Evolutionary conservation across 805 yeast genomes (phyloP), one percentile per base, ranked within the genome.

Genomic region (Osmozyma mogii): DNA sequence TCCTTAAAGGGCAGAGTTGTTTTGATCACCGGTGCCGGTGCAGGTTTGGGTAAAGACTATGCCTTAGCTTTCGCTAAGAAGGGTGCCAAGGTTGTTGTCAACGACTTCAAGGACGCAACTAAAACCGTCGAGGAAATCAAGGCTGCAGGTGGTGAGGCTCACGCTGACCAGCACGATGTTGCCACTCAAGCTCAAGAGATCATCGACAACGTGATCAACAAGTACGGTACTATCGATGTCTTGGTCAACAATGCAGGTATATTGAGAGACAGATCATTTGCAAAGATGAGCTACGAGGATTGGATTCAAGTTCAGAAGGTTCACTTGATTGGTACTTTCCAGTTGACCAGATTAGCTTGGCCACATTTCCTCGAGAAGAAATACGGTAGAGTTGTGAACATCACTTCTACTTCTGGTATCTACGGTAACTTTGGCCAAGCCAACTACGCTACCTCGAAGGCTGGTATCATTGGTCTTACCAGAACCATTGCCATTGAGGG

Each of bases 361-460:
- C 96, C 96, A 21, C 63, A 81, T 41, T 84, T 89, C 55, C 43
- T 70, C 32, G 72, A 84, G 52, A 85, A 88, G 58, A 75, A 78
- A 44, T 69, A 71, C 31, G 96, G 97, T 44, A 70, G 75, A 40
- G 78, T 89, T 33, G 72, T 89, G 43, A 89, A 89, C 59, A 84
- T 94, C 25, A 72, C 96, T 15, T 87, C 96, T 12, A 89, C 97
- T 7, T 87, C 96, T 2, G 98, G 97, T 42, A 87, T 89, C 44
- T 89, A 89, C 57, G 98, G 98, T 41, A 85, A 82, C 65, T 89
- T 89, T 62, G 98, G 98, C 29, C 98, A 89, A 63, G 84, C 96
- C 23, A 89, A 89, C 65, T 89, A 89, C 58, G 78, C 95, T 13
- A 77, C 96, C 18, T 96, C 97, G 26, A 89, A 89, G 64, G 75